Percentiles rank a stretch among this genome's conserved stretches.
phyloP scores from a whole-genome alignment of 208 protist species.

The Leishmania tarentolae region DNA sequence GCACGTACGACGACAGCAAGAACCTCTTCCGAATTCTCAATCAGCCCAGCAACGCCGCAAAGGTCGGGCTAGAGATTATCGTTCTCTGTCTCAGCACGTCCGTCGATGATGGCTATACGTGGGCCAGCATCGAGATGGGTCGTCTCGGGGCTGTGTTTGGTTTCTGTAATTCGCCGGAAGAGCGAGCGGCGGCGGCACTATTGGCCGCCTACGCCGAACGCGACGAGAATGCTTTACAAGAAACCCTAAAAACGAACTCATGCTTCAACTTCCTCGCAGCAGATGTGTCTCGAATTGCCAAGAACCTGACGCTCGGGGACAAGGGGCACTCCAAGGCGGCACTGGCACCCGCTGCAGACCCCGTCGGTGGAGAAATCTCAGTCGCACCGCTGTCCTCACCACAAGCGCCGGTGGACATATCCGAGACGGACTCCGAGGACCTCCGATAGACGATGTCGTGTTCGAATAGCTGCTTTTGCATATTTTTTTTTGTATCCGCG shows the following conservation, averaged over 20 bases:
- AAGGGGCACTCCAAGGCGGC: slow-evolving; percentile 13
- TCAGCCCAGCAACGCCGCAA: slow-evolving; percentile 73
- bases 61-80: slow-evolving; percentile 77
- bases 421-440: slow-evolving; percentile 29
- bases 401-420: slow-evolving; percentile 5
- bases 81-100: slow-evolving; percentile 51
- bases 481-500: neutral
- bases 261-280: slow-evolving; percentile 70
- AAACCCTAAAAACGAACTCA: slow-evolving; percentile 43
- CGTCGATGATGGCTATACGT: slow-evolving; percentile 52
- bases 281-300: slow-evolving; percentile 68
- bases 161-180: slow-evolving; percentile 63
- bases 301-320: slow-evolving; percentile 50
- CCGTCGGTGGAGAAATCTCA: neutral
- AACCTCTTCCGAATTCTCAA: slow-evolving; percentile 71
- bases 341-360: neutral
- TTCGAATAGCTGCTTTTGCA: neutral
- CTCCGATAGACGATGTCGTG: slow-evolving; percentile 10
- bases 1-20: slow-evolving; percentile 41
- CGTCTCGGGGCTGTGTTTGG: slow-evolving; percentile 53
- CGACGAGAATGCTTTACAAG: slow-evolving; percentile 57
- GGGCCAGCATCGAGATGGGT: slow-evolving; percentile 69
- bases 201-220: slow-evolving; percentile 65
- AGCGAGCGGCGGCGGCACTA: slow-evolving; percentile 45
- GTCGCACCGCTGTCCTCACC: slow-evolving; percentile 4